Evolutionary conservation across 1,139 yeast genomes (phyloP), one percentile per base, ranked within the genome.

Genomic region (Kurtzmaniella natalensis): DNA sequence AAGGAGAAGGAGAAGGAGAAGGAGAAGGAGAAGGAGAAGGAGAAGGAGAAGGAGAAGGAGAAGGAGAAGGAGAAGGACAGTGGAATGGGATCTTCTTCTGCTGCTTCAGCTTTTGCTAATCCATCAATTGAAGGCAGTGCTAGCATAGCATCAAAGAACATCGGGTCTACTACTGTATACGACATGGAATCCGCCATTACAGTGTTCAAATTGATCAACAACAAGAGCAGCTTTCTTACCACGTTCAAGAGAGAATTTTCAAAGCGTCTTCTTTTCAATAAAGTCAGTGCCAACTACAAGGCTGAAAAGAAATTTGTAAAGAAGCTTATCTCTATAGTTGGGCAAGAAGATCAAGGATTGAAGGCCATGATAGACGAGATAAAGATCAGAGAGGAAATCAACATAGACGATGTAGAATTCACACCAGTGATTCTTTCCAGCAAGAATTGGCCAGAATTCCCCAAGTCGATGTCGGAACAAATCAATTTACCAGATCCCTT

Each of bases 371-470:
- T 68, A 33, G 48, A 51, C 16, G 72, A 68, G 37, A 45, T 63
- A 29, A 18, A 16, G 15, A 15, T 9, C 14, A 14, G 18, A 4
- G 17, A 11, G 15, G 18, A 18, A 6, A 18, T 14, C n/a, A 18
- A 6, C 6, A 8, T 19, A 6, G 26, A 22, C 15, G 28, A 32
- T 1, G 35, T 55, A n/a, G 60, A 55, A 7, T 66, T 68, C 40
- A 47, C 40, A 24, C 65, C 67, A 0, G 41, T 64, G 30, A 48
- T 68, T 2, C 51, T 69, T 29, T 64, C 60, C 34, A 57, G 57
- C 41, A 51, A 55, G 24, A 45, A 52, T 32, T 69, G 75, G 75
- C 72, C 73, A 0, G 71, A 61, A 24, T 53, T 66, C 8, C 72
- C 73, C 2, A 53, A 53, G 17, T 46, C 40, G 21, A 24, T 34